Evolutionary conservation across 2,329 filamentous ascomycete genomes (phyloP), one percentile per base, ranked within the genome.

Genomic region (Thyridium curvatum): DNA sequence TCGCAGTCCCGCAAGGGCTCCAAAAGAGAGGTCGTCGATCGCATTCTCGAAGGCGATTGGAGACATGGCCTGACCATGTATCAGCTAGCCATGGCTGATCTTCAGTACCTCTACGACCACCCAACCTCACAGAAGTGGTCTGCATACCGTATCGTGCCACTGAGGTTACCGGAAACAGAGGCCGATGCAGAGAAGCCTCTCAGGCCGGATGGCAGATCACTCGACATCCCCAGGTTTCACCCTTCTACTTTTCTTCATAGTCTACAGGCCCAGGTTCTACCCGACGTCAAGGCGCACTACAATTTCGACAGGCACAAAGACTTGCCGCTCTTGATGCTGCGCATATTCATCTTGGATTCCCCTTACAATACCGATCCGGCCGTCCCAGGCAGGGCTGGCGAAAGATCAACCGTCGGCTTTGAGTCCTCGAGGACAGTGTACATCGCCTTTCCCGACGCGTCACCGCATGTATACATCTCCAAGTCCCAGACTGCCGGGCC

Each of bases 221-320:
- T 79, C 26, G 53, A 58, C 4, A 64, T 82, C 35, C 86, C 87
- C 10, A 79, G 83, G 13, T 86, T 93, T 52, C 86, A 94, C 52
- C 84, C 86, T 1, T 79, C 84, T 4, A 86, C 83, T 0, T 94
- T 94, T 57, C 68, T 94, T 30, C 77, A 78, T 46, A 84, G 82
- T 47, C 74, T 95, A 3, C 84, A 90, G 48, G 69, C 71, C 31
- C 82, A 90, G 53, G 74, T 89, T 14, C 69, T 86, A 2, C 85
- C 87, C 1, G 74, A 93, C 42, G 77, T 90, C 49, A 94, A 93
- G 59, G 84, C 85, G 5, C 86, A 94, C 60, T 93, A 87, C 58
- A 82, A 86, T 50, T 77, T 93, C 43, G 80, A 84, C 47, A 77
- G 82, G n/a, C 82, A 85, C 38, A 70, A 74, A 38, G 69, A 72